Conservation (phyloP, 106 monocot genomes). For the Dendrobium huoshanense region DNA sequence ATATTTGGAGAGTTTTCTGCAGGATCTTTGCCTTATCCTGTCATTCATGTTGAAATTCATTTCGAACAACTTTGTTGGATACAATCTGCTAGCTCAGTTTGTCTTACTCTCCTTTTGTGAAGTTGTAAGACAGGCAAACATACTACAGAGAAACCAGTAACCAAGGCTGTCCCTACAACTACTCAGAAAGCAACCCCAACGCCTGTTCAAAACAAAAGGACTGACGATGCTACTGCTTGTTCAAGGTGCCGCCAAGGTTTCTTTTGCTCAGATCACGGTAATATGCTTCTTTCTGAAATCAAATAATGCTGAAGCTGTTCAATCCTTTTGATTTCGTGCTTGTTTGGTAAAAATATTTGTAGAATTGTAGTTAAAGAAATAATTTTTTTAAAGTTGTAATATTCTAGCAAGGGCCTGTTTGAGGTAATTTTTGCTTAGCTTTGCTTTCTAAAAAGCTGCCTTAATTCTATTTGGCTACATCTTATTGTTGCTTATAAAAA, state of each 20-base stretch:
- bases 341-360: no score
- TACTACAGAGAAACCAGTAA: slow-evolving; percentile 76
- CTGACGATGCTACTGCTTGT: slow-evolving; percentile 31
- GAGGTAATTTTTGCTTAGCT: neutral
- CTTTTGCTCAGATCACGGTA: slow-evolving; percentile 97
- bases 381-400: no score
- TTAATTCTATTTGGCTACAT: no score
- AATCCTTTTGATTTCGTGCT: neutral
- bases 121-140: slow-evolving; percentile 95
- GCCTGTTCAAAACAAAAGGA: slow-evolving; percentile 19
- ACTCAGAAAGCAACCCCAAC: slow-evolving; percentile 30
- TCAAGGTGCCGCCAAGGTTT: slow-evolving; percentile 92
- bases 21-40: neutral
- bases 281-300: slow-evolving; percentile 7
- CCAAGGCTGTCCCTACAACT: slow-evolving; percentile 30
- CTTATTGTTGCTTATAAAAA: no score
- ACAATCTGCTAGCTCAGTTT: neutral
- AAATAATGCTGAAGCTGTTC: no score
- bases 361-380: no score
- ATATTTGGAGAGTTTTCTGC: neutral
- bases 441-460: neutral
- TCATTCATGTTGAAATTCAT: neutral
- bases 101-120: slow-evolving; percentile 9
- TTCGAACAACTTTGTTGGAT: neutral
- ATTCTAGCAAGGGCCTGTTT: no score